Conservation (phyloP, 2,329 filamentous ascomycete genomes). For the Colletotrichum camelliae region DNA sequence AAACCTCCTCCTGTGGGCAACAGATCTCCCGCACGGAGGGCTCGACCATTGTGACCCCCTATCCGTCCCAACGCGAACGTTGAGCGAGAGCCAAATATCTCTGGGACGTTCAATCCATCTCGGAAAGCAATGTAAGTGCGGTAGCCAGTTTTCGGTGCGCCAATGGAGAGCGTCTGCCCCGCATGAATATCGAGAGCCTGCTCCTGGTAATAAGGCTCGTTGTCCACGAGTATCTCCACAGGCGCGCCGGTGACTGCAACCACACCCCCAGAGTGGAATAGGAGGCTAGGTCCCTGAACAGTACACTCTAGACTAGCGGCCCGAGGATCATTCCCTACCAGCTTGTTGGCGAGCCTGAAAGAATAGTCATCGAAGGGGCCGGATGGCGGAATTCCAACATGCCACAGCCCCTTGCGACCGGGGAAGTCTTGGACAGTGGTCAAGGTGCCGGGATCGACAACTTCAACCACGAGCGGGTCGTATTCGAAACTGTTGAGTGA, state of each 20-base stretch:
- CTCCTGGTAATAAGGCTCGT: slow-evolving; percentile 23
- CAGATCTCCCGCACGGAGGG: slow-evolving; percentile 34
- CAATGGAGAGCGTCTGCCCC: slow-evolving; percentile 32
- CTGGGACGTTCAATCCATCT: slow-evolving; percentile 38
- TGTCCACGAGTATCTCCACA: slow-evolving; percentile 30
- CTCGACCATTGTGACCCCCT: slow-evolving; percentile 38
- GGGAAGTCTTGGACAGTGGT: slow-evolving; percentile 47
- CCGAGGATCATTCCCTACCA: slow-evolving; percentile 35
- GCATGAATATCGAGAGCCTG: slow-evolving; percentile 26
- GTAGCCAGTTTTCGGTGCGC: slow-evolving; percentile 31
- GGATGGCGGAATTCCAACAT: slow-evolving; percentile 43
- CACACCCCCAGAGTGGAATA: slow-evolving; percentile 36
- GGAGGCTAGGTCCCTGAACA: slow-evolving; percentile 35
- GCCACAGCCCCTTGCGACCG: slow-evolving; percentile 40
- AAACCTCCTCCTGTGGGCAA: slow-evolving; percentile 25
- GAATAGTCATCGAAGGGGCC: slow-evolving; percentile 47
- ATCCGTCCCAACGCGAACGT: slow-evolving; percentile 37
- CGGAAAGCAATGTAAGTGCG: slow-evolving; percentile 39
- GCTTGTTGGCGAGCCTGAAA: slow-evolving; percentile 37
- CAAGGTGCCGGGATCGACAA: slow-evolving; percentile 38
- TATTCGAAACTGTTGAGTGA: slow-evolving; percentile 36
- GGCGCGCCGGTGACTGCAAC: slow-evolving; percentile 38
- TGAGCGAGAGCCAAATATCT: slow-evolving; percentile 35
- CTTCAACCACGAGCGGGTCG: slow-evolving; percentile 34
- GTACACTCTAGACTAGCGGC: slow-evolving; percentile 40